These are phyloP conservation scores for Pseudopithomyces maydicus DNA, from an alignment of 2,329 filamentous ascomycete genomes.

Conservation along the genomic window DNA sequence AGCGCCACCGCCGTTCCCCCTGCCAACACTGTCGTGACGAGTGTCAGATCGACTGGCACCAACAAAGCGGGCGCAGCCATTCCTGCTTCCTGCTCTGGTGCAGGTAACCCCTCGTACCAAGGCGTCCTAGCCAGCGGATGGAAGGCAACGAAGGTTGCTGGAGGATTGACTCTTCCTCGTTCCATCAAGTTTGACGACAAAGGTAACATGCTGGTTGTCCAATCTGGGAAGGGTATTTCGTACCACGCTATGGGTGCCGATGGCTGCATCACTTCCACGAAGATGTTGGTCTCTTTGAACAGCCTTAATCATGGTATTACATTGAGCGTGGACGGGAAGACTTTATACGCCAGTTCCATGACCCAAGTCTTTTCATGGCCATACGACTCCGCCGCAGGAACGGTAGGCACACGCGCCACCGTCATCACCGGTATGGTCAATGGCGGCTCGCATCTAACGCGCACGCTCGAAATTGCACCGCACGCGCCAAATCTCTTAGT, in stretches of 20 bases:
- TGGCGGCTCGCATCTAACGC: constrained; percentile 63
- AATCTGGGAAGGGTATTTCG: constrained; percentile 40
- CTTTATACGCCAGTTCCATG: constrained; percentile 60
- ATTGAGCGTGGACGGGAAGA: constrained; percentile 52
- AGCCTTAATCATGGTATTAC: constrained; percentile 58
- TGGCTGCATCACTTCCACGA: constrained; percentile 37
- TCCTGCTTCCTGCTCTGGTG: constrained; percentile 36
- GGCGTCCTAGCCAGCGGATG: constrained; percentile 34
- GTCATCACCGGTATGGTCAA: constrained; percentile 64
- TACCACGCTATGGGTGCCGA: constrained; percentile 33
- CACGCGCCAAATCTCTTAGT: constrained; percentile 62
- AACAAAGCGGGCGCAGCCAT: constrained; percentile 27
- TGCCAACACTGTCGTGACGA: constrained; percentile 28
- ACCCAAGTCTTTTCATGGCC: constrained; percentile 65
- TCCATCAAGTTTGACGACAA: constrained; percentile 37
- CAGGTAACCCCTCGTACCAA: constrained; percentile 29
- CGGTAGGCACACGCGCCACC: constrained; percentile 57
- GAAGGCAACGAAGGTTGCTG: constrained; percentile 39
- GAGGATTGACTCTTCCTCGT: constrained; percentile 36
- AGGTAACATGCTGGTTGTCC: constrained; percentile 42
- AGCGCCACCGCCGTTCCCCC: constrained; percentile 15
- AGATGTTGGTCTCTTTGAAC: constrained; percentile 38
- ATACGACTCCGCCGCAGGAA: constrained; percentile 60
- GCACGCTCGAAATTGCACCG: constrained; percentile 67
- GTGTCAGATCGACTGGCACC: constrained; percentile 20